phyloP scores from a whole-genome alignment of 78 protist genomes.

The Anaeramoeba flamelloides region DNA sequence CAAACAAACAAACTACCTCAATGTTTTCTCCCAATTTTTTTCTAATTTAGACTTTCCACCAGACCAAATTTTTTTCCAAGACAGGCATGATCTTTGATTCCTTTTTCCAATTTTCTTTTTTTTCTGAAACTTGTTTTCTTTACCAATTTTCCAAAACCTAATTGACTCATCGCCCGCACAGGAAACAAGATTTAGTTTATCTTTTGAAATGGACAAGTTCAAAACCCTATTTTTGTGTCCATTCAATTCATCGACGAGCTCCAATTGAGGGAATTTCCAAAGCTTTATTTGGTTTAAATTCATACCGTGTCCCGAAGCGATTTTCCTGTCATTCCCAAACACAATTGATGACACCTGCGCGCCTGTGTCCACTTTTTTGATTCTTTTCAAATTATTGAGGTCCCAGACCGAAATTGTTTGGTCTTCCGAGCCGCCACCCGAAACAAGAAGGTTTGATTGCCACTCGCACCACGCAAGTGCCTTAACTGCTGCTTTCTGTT shows the following conservation, averaged over 20 bases:
- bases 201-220: neutral
- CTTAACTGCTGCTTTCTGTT: conserved; percentile 73
- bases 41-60: too few relatives aligned
- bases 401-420: conserved; percentile 18
- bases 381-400: neutral
- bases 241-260: neutral
- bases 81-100: too few relatives aligned
- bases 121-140: too few relatives aligned
- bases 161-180: neutral
- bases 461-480: conserved; percentile 98
- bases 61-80: too few relatives aligned
- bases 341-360: conserved; percentile 30
- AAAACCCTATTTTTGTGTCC: neutral
- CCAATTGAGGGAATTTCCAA: neutral
- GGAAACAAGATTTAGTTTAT: neutral
- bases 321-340: neutral
- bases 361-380: conserved; percentile 16
- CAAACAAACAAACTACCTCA: too few relatives aligned
- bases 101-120: too few relatives aligned
- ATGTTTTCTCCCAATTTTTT: too few relatives aligned
- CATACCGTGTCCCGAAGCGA: neutral
- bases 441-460: conserved; percentile 68
- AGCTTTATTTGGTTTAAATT: neutral
- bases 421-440: conserved; percentile 97
- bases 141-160: neutral